Evolutionary conservation across 768 basidiomycete genomes (phyloP).

Genomic region (Candolleomyces aberdarensis): DNA sequence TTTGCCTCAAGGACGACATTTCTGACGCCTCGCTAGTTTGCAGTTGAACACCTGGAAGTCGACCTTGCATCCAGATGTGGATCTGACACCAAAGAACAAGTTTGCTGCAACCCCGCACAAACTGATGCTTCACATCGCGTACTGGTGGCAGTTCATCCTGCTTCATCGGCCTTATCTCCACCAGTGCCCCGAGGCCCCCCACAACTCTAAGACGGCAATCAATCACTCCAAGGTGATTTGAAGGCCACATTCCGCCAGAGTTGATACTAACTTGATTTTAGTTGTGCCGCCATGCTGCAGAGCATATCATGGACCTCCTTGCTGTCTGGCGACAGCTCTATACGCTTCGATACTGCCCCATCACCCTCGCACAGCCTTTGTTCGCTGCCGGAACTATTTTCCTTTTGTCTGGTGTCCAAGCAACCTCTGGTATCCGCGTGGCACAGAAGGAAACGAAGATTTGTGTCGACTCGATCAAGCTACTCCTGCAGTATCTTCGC

Average conservation of each 20-base stretch:
- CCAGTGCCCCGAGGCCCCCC: conserved; percentile 35
- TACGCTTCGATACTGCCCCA: conserved; percentile 53
- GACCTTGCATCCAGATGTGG: conserved; percentile 41
- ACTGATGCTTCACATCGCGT: conserved; percentile 53
- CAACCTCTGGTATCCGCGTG: conserved; percentile 43
- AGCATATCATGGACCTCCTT: conserved; percentile 53
- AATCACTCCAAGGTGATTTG: conserved; percentile 50
- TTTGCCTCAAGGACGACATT: neutral
- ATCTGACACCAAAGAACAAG: conserved; percentile 46
- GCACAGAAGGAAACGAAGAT: conserved; percentile 44
- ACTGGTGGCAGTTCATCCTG: conserved; percentile 59
- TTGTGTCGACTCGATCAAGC: conserved; percentile 39
- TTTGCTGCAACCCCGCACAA: conserved; percentile 50
- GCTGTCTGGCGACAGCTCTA: conserved; percentile 51
- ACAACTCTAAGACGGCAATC: conserved; percentile 36
- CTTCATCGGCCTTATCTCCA: conserved; percentile 57
- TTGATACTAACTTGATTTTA: conserved; percentile 23
- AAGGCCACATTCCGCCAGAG: conserved; percentile 10
- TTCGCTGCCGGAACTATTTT: conserved; percentile 62
- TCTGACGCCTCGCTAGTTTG: conserved; percentile 26
- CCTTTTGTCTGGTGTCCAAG: conserved; percentile 53
- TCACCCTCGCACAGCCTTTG: conserved; percentile 53
- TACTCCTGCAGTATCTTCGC: conserved; percentile 47
- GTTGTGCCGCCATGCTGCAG: conserved; percentile 52
- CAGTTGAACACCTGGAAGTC: conserved; percentile 49